Evolutionary conservation across 345 rosid genomes (phyloP), one percentile per base, ranked within the genome.

Genomic region (Eucalyptus tenuipes): DNA sequence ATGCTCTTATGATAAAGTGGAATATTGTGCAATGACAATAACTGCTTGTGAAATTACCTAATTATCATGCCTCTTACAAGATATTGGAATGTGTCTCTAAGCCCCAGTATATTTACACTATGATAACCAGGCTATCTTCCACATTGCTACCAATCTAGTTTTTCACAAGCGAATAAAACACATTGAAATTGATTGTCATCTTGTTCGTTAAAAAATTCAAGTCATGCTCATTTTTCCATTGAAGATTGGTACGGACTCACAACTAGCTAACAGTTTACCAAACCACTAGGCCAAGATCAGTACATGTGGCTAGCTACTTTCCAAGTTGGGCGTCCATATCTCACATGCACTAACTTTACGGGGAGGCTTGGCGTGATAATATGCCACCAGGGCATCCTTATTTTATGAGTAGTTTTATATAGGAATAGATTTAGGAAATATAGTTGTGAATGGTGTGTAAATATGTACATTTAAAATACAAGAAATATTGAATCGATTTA

Each of bases 111-210:
- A 22, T 25, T 55, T 55, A 22, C 13, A 55, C 13, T 22, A 10
- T 55, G 61, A 55, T 55, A 55, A 55, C 29, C 1, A 55, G 9
- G 61, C 61, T 25, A 10, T 25, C 61, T 5, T 55, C 61, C 61
- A 55, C 2, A 55, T 55, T 55, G 6, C 6, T 2, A 6, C 61
- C 61, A 55, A 25, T 25, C 3, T 9, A 55, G 29, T 0, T 55
- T 55, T 55, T 55, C 61, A 22, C 0, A 5, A 55, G 6, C 29
- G 0, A 55, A 55, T 10, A 22, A 4, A 55, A 55, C 0, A 24
- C 29, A 55, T 24, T 55, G 61, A 10, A 55, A 55, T 55, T 24
- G 61, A 55, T 55, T 55, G 13, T 4, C 6, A 55, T 55, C 5
- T 55, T 6, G 0, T 55, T 55, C 6, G 3, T 55, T 55, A 24